phyloP scores from a whole-genome alignment of 345 rosid genomes.

The Aquilaria yunnanensis region DNA sequence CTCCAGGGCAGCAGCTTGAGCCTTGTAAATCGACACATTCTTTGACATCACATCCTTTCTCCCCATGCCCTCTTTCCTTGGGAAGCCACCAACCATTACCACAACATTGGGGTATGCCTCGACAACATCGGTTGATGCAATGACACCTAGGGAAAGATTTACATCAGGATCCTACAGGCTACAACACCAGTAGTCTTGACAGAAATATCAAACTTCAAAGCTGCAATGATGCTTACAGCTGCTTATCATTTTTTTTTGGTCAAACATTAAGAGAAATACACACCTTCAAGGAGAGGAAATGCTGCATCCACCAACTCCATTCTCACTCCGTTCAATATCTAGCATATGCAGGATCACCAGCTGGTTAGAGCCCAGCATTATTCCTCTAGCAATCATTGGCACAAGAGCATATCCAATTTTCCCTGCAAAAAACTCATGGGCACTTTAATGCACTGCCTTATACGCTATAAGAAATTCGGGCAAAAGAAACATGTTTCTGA shows the following conservation, averaged over 20 bases:
- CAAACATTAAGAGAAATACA: neutral
- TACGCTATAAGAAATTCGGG: neutral
- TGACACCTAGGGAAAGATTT: constrained; percentile 31
- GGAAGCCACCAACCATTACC: constrained; percentile 65
- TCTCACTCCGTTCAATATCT: constrained; percentile 62
- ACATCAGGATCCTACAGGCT: too few relatives aligned
- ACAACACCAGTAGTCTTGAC: neutral
- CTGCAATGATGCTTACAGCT: neutral
- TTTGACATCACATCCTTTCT: constrained; percentile 72
- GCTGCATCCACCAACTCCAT: constrained; percentile 86
- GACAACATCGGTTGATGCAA: constrained; percentile 57
- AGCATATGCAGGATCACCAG: constrained; percentile 80
- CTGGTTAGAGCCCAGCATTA: constrained; percentile 78
- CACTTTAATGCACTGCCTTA: neutral
- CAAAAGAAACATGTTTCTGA: neutral
- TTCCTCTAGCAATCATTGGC: constrained; percentile 84
- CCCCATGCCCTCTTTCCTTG: constrained; percentile 66
- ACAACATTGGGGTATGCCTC: constrained; percentile 81
- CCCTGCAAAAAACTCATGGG: constrained; percentile 30
- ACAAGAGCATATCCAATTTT: constrained; percentile 82
- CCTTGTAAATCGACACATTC: constrained; percentile 64
- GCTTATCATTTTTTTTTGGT: neutral
- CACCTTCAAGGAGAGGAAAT: constrained; percentile 72
- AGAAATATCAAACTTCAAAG: constrained; percentile 1
- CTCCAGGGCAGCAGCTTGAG: constrained; percentile 81